Evolutionary conservation across 208 protist genomes (phyloP).

Genomic region (Leishmania tropica): DNA sequence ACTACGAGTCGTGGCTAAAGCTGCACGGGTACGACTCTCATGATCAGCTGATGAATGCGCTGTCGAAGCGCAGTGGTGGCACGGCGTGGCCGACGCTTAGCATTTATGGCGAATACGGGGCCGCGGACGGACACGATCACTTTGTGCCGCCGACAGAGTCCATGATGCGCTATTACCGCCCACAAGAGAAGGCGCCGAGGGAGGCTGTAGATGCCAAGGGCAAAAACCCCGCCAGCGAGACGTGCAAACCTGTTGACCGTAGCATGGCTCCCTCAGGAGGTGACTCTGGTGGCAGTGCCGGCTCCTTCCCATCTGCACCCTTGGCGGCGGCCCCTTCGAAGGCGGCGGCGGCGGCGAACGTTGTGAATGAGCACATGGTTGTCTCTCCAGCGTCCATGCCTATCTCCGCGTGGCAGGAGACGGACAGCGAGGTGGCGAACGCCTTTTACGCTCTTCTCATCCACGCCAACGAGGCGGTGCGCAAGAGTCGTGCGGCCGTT

Average conservation of each 20-base stretch:
- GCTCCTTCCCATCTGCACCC: not conserved
- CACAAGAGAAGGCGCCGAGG: not conserved
- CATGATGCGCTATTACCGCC: constrained; percentile 19
- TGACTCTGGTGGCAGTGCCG: not conserved
- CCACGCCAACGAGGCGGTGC: constrained; percentile 4
- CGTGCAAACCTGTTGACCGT: not conserved
- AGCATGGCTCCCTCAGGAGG: not conserved
- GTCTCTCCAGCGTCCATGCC: not conserved
- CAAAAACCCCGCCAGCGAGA: not conserved
- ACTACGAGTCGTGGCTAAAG: constrained; percentile 78
- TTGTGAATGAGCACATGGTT: constrained; percentile 1
- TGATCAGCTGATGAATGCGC: constrained; percentile 52
- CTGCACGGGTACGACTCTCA: constrained; percentile 58
- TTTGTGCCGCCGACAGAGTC: constrained; percentile 46
- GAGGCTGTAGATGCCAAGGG: not conserved
- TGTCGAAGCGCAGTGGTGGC: constrained; percentile 37
- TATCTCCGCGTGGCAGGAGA: not conserved
- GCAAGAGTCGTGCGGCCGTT: not conserved
- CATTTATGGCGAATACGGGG: constrained; percentile 4
- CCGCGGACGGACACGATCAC: constrained; percentile 16
- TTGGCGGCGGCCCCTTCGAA: not conserved
- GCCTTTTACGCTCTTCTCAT: constrained; percentile 6
- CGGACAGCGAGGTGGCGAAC: not conserved
- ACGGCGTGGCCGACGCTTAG: constrained; percentile 31
- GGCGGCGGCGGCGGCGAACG: not conserved